These are phyloP conservation scores for Dendrobium nobile DNA, from an alignment of 106 monocot genomes.

Conservation along the genomic window DNA sequence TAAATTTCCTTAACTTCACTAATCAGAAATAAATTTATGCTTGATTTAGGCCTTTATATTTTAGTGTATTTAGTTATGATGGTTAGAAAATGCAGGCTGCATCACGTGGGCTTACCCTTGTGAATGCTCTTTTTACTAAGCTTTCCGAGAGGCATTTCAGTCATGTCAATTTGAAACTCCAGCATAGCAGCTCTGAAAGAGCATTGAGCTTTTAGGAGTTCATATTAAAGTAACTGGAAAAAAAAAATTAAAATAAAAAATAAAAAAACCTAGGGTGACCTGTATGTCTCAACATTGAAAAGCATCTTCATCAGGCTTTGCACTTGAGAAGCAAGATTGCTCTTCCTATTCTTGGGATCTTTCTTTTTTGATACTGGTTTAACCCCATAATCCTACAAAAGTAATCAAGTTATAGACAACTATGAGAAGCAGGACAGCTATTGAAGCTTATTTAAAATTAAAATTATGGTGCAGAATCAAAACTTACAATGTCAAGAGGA, in stretches of 20 bases:
- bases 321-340: slow-evolving; percentile 56
- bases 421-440: slow-evolving; percentile 8
- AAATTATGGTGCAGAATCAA: not conserved
- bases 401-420: slow-evolving; percentile 8
- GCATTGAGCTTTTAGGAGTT: not conserved
- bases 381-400: slow-evolving; percentile 85
- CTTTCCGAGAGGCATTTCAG: slow-evolving; percentile 98
- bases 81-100: not conserved
- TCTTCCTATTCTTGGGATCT: slow-evolving; percentile 32
- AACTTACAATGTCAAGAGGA: slow-evolving; percentile 85
- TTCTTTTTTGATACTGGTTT: slow-evolving; percentile 61
- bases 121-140: slow-evolving; percentile 94
- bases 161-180: slow-evolving; percentile 96
- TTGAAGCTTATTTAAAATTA: not conserved
- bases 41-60: not conserved
- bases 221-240: not conserved
- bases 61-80: not conserved
- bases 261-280: slow-evolving; percentile 24
- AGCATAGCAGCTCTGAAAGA: slow-evolving; percentile 86
- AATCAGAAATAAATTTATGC: not conserved
- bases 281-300: slow-evolving; percentile 97
- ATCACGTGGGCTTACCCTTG: slow-evolving; percentile 42
- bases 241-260: not conserved
- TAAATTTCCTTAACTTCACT: not conserved
- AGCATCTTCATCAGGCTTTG: slow-evolving; percentile 84